Conservation (phyloP, 805 yeast genomes). For the Ogataea corticis region DNA sequence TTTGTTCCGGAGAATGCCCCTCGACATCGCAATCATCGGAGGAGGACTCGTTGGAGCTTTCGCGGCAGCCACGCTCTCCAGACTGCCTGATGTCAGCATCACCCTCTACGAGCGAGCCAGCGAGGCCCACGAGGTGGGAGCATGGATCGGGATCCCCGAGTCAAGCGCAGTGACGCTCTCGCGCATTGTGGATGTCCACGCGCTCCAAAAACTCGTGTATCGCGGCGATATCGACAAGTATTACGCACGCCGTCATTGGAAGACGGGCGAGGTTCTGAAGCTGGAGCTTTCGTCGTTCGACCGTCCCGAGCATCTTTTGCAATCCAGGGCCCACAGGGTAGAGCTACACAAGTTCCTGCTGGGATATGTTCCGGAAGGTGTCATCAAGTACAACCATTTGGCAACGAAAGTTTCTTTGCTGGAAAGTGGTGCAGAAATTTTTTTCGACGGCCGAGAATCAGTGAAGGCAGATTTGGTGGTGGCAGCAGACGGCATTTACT, state of each 20-base stretch:
- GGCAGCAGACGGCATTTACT: slow-evolving; percentile 11
- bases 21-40: slow-evolving; percentile 23
- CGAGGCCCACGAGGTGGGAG: slow-evolving; percentile 5
- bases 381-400: slow-evolving; percentile 2
- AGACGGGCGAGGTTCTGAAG: slow-evolving; percentile 3
- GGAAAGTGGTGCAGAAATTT: background rate
- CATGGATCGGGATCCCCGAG: slow-evolving; percentile 1
- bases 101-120: slow-evolving; percentile 1
- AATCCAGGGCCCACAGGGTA: slow-evolving; percentile 4
- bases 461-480: slow-evolving; percentile 5
- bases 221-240: background rate
- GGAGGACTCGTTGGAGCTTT: slow-evolving; percentile 5
- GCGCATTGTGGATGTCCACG: background rate
- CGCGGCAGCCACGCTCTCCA: slow-evolving; percentile 4
- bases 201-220: slow-evolving; percentile 1
- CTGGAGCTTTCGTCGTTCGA: background rate
- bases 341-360: slow-evolving; percentile 4
- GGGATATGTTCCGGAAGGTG: slow-evolving; percentile 4
- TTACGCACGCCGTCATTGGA: slow-evolving; percentile 5
- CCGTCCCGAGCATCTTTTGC: background rate
- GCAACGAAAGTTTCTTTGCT: background rate
- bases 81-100: slow-evolving; percentile 2
- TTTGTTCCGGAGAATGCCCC: slow-evolving; percentile 30
- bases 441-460: slow-evolving; percentile 1
- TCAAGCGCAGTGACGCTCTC: background rate